Percentiles rank a stretch among this genome's conserved stretches.
These are phyloP conservation scores for Penicillium lagena DNA, from an alignment of 495 filamentous ascomycete species.

Conservation along the genomic window DNA sequence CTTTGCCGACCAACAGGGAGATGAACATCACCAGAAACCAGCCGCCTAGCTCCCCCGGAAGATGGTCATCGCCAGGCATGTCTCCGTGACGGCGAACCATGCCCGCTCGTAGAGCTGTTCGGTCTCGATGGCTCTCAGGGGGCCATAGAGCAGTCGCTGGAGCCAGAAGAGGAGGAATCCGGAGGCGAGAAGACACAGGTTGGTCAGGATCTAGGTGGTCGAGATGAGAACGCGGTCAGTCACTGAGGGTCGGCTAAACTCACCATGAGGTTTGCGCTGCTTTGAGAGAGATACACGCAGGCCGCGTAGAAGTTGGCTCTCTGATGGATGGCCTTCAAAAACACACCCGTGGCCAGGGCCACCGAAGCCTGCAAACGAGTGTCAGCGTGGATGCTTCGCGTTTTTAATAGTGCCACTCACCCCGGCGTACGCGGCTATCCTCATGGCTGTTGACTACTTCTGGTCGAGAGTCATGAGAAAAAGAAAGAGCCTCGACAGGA, in stretches of 20 bases:
- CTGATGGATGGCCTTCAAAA: conserved; percentile 88
- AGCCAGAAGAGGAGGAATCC: conserved; percentile 75
- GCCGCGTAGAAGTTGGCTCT: conserved; percentile 96
- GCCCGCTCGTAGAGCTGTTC: conserved; percentile 96
- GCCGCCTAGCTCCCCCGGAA: conserved; percentile 86
- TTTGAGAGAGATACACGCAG: conserved; percentile 92
- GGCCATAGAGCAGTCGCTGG: conserved; percentile 86
- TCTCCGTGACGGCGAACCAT: conserved; percentile 96
- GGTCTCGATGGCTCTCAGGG: conserved; percentile 84
- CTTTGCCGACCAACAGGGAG: conserved; percentile 82
- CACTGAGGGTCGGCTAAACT: conserved; percentile 9
- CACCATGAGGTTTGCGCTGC: conserved; percentile 90
- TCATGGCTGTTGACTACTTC: conserved; percentile 34
- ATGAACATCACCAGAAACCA: conserved; percentile 97
- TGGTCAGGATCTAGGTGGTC: conserved; percentile 68
- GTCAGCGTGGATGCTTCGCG: conserved; percentile 11
- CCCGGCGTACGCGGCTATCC: conserved; percentile 47
- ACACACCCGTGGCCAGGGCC: conserved; percentile 71
- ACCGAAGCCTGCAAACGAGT: conserved; percentile 53
- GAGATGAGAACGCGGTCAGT: too few relatives aligned
- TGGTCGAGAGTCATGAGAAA: conserved; percentile 23
- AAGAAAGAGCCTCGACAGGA: too few relatives aligned
- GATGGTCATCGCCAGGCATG: conserved; percentile 97
- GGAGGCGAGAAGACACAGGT: conserved; percentile 72
- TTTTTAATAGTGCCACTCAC: conserved; percentile 22